A percentile compares a stretch with the other conserved stretches of the same genome.
phyloP scores from a whole-genome alignment of 1,284 basidiomycete species.

The Sphagnurus paluster region DNA sequence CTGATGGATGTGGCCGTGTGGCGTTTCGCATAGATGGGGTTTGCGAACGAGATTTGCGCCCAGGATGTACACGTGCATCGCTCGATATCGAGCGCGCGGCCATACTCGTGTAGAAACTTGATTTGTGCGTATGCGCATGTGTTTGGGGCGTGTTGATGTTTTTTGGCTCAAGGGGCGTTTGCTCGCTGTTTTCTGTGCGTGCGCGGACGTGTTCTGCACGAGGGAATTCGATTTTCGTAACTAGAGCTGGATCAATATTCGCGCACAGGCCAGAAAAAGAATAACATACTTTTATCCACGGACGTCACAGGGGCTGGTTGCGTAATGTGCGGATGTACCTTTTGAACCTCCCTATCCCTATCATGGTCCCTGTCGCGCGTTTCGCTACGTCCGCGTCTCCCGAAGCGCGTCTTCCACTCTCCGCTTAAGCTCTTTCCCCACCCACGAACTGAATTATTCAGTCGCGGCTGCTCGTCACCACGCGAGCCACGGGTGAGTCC shows the following conservation, averaged over 20 bases:
- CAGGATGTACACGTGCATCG: slow-evolving; percentile 16
- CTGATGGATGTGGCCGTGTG: slow-evolving; percentile 17
- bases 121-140: background rate
- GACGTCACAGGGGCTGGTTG: slow-evolving; percentile 1
- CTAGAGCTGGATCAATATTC: slow-evolving; percentile 2
- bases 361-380: background rate
- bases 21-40: slow-evolving; percentile 27
- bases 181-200: slow-evolving; percentile 10
- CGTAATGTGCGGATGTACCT: slow-evolving; percentile 6
- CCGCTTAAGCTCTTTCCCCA: slow-evolving; percentile 59
- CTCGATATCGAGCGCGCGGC: slow-evolving; percentile 15
- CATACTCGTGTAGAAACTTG: no score
- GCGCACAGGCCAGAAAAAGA: background rate
- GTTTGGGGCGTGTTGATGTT: slow-evolving; percentile 24
- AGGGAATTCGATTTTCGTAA: slow-evolving; percentile 23
- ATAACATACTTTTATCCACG: slow-evolving; percentile 1
- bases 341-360: slow-evolving; percentile 4
- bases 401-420: slow-evolving; percentile 49
- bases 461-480: slow-evolving; percentile 36
- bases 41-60: slow-evolving; percentile 24
- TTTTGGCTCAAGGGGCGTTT: slow-evolving; percentile 19
- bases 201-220: slow-evolving; percentile 12
- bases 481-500: slow-evolving; percentile 79
- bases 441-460: slow-evolving; percentile 41
- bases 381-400: slow-evolving; percentile 33